These are phyloP conservation scores for Lineolata rhizophorae DNA, from an alignment of 495 filamentous ascomycete species.

Conservation along the genomic window DNA sequence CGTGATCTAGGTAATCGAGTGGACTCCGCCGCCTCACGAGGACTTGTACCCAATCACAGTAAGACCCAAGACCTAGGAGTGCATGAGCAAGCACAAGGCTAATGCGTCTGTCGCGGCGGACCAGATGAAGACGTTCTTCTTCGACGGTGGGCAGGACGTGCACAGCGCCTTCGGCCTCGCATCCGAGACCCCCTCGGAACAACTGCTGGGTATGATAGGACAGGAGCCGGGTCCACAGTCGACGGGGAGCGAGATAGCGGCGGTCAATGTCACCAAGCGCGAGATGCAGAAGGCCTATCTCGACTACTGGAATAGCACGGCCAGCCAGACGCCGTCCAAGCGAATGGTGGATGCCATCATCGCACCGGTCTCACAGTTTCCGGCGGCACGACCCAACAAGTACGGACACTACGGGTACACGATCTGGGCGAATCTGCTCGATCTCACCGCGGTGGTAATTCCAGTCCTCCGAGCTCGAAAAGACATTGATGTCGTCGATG, in stretches of 20 bases:
- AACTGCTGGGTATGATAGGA: conserved; percentile 19
- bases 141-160: conserved; percentile 26
- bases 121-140: conserved; percentile 23
- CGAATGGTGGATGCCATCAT: conserved; percentile 36
- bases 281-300: conserved; percentile 39
- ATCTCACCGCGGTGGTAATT: conserved; percentile 34
- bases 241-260: conserved; percentile 26
- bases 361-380: conserved; percentile 33
- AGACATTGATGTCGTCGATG: conserved; percentile 24
- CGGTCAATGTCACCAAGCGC: conserved; percentile 32
- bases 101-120: not conserved
- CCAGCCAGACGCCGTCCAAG: conserved; percentile 28
- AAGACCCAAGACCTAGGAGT: conserved; percentile 2
- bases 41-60: no score
- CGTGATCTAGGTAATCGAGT: conserved; percentile 27
- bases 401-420: conserved; percentile 31
- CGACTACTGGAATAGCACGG: conserved; percentile 48
- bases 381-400: conserved; percentile 28
- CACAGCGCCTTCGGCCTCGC: conserved; percentile 28
- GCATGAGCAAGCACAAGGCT: not conserved
- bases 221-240: conserved; percentile 15
- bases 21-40: conserved; percentile 32
- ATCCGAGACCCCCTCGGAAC: conserved; percentile 26
- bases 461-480: conserved; percentile 36
- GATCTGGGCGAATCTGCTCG: conserved; percentile 29